Evolutionary conservation across 2,329 filamentous ascomycete species (phyloP).

Genomic region (Calcarisporium arbuscula): DNA sequence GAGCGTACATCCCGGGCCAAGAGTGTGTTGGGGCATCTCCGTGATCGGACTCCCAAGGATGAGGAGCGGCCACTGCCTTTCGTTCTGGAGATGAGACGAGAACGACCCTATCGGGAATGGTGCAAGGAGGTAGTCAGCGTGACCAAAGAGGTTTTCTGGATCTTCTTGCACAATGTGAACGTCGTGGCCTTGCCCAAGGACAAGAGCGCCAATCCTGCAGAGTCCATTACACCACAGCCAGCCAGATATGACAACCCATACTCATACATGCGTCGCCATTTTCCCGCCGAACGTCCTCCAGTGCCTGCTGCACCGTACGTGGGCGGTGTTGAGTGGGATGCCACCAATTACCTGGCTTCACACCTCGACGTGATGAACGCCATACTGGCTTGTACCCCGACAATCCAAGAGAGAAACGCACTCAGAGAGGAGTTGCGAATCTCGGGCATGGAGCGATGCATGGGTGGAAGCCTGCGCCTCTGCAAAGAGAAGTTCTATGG

Average conservation of each 20-base stretch:
- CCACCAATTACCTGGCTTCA: slow-evolving; percentile 89
- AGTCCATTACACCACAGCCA: slow-evolving; percentile 23
- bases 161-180: slow-evolving; percentile 92
- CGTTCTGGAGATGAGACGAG: slow-evolving; percentile 80
- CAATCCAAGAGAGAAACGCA: slow-evolving; percentile 61
- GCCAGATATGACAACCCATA: slow-evolving; percentile 36
- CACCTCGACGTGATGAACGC: slow-evolving; percentile 93
- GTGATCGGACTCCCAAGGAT: slow-evolving; percentile 71
- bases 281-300: slow-evolving; percentile 79
- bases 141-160: slow-evolving; percentile 98
- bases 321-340: slow-evolving; percentile 97
- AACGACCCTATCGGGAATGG: slow-evolving; percentile 88
- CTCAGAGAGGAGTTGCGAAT: slow-evolving; percentile 73
- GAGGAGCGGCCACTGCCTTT: slow-evolving; percentile 74
- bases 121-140: slow-evolving; percentile 87
- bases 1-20: slow-evolving; percentile 64
- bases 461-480: slow-evolving; percentile 76
- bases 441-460: slow-evolving; percentile 85
- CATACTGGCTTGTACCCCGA: slow-evolving; percentile 74
- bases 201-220: slow-evolving; percentile 18
- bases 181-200: slow-evolving; percentile 62
- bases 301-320: slow-evolving; percentile 94
- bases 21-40: slow-evolving; percentile 72
- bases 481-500: slow-evolving; percentile 99
- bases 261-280: slow-evolving; percentile 63